Percentiles rank a stretch among this genome's conserved stretches.
Conservation (phyloP, 2,329 filamentous ascomycete species). For the Ceratocystis destructans region DNA sequence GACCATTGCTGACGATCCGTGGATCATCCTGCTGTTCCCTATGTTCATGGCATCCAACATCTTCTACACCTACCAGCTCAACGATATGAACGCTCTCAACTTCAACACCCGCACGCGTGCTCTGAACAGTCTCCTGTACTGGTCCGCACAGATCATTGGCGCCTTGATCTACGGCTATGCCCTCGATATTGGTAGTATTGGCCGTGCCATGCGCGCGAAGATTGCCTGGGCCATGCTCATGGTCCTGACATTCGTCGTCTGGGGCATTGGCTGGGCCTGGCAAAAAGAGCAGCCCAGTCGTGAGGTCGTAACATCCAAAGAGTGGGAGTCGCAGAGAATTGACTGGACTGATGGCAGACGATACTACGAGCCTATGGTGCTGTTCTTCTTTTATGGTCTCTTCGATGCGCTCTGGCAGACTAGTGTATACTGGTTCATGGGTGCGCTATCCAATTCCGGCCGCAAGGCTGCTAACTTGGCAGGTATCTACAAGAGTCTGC, state of each 20-base stretch:
- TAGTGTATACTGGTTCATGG: constrained; percentile 88
- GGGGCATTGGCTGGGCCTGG: constrained; percentile 73
- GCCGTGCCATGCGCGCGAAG: constrained; percentile 56
- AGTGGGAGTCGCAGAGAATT: constrained; percentile 23
- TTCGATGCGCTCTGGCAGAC: constrained; percentile 88
- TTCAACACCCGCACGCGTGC: constrained; percentile 44
- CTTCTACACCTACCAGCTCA: constrained; percentile 45
- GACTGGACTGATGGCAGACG: constrained; percentile 53
- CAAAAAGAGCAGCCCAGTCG: constrained; percentile 48
- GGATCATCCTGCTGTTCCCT: constrained; percentile 55
- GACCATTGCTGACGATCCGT: constrained; percentile 55
- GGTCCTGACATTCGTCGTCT: constrained; percentile 59
- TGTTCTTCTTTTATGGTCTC: constrained; percentile 84
- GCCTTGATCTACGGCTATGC: constrained; percentile 58
- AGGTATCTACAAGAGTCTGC: constrained; percentile 73
- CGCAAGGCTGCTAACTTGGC: constrained; percentile 86
- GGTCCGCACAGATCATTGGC: constrained; percentile 62
- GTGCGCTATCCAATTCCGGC: constrained; percentile 79
- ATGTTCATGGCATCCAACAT: constrained; percentile 43
- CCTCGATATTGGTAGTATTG: constrained; percentile 47
- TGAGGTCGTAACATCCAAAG: constrained; percentile 23
- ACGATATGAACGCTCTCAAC: constrained; percentile 39
- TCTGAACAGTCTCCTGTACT: constrained; percentile 69
- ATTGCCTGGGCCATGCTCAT: constrained; percentile 48
- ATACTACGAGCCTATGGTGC: constrained; percentile 68